A percentile compares a stretch with the other conserved stretches of the same genome.
Evolutionary conservation across 139 green algal genomes (phyloP).

Genomic region (Choricystis sp.): DNA sequence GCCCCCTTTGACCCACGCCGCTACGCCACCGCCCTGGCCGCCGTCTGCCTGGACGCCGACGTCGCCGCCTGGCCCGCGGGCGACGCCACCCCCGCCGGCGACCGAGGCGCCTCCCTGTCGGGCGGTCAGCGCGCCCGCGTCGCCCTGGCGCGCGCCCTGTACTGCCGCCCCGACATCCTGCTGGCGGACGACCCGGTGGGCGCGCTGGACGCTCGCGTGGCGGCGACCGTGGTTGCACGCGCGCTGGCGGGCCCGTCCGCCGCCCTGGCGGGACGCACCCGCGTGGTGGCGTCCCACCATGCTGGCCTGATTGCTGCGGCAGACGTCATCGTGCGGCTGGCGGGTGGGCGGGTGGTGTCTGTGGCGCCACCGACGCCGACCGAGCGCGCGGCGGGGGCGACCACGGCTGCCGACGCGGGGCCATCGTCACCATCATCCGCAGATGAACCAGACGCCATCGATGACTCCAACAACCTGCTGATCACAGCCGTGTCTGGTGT

Average conservation of each 20-base stretch:
- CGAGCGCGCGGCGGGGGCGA: no score
- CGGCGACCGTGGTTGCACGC: constrained; percentile 15
- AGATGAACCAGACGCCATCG: no score
- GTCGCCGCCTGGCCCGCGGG: constrained; percentile 25
- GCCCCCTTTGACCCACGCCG: constrained; percentile 12
- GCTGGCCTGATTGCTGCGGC: constrained; percentile 11
- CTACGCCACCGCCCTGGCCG: constrained; percentile 38
- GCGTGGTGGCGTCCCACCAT: constrained; percentile 30
- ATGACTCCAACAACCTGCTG: no score
- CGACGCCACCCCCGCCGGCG: constrained; percentile 28
- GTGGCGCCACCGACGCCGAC: constrained; percentile 1
- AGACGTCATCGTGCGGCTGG: constrained; percentile 19
- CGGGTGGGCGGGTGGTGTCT: constrained; percentile 15
- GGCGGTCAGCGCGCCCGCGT: constrained; percentile 38
- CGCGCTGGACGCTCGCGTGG: constrained; percentile 39
- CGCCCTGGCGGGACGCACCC: constrained; percentile 20
- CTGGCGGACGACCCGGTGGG: constrained; percentile 49
- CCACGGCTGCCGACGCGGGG: no score
- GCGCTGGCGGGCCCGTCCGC: constrained; percentile 20
- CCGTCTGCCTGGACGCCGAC: constrained; percentile 39
- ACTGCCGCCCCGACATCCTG: constrained; percentile 23
- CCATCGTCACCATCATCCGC: no score
- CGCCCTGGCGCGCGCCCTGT: constrained; percentile 46
- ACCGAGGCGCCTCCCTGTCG: constrained; percentile 28
- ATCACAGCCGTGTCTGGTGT: no score